Evolutionary conservation across 2,329 filamentous ascomycete species (phyloP), one percentile per base, ranked within the genome.

Genomic region (Exophiala bonariae): DNA sequence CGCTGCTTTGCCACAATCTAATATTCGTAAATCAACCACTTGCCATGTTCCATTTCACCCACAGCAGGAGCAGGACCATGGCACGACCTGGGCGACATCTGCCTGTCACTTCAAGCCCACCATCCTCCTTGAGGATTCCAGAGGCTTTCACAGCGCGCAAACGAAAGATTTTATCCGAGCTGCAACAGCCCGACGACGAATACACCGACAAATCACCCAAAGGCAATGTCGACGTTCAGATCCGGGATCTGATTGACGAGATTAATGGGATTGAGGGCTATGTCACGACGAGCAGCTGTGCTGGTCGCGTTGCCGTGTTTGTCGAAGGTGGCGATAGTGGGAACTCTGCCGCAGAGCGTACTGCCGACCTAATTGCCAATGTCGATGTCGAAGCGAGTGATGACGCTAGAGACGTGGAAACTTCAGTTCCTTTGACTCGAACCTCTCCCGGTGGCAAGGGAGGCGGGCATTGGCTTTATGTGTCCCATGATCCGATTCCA

Each of bases 231-330:
- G 92, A 97, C 65, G 80, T 73, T 38, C 86, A 83, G 1, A 90
- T 97, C 56, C 79, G 85, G 37, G 77, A 83, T 17, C 73, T 96
- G 44, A 90, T 97, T 51, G 76, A 78, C 41, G 45, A 56, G 38
- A 85, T 97, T 64, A 97, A 97, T 67, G 65, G 61, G 1, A 63
- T 85, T 4, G 78, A 83, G 1, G 89, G 88, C 1, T 79, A 91
- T 32, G 89, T 95, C 26, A 96, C 92, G 2, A 96, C 91, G 2
- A 96, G 90, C 69, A 96, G 90, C 67, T 97, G 92, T 65, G 87
- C 89, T 2, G 92, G 92, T 1, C 77, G 92, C 42, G 80, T 95
- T 37, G 91, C 87, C 55, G 87, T 96, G 3, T 97, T 95, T 62
- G 73, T 95, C 1, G 92, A 96, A 70, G 91, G 91, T 22, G 1